These are phyloP conservation scores for Diutina rugosa DNA, from an alignment of 1,139 yeast genomes.

Conservation along the genomic window DNA sequence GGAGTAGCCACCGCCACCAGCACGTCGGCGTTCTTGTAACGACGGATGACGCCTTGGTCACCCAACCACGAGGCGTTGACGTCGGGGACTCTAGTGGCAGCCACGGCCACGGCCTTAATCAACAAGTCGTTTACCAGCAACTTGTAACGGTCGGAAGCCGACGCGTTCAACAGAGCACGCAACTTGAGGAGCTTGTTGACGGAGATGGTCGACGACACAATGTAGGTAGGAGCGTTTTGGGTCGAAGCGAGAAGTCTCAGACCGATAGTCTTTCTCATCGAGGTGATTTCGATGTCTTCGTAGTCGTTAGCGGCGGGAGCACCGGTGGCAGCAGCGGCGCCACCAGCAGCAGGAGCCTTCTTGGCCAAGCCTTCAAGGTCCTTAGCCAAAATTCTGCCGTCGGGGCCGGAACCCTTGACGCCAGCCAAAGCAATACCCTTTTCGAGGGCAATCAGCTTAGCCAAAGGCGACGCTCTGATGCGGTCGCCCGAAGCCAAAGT, in stretches of 20 bases:
- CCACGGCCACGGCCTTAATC: constrained; percentile 87
- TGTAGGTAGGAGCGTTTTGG: constrained; percentile 80
- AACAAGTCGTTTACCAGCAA: constrained; percentile 89
- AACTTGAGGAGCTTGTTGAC: constrained; percentile 86
- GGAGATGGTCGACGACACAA: constrained; percentile 75
- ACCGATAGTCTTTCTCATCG: constrained; percentile 93
- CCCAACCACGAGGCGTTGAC: constrained; percentile 93
- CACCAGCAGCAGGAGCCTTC: constrained; percentile 22
- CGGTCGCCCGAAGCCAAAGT: constrained; percentile 30
- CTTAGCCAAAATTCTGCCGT: constrained; percentile 83
- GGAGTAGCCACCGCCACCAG: constrained; percentile 99
- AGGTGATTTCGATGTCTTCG: constrained; percentile 76
- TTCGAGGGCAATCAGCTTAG: constrained; percentile 87
- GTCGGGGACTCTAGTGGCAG: constrained; percentile 83
- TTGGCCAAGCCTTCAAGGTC: constrained; percentile 60
- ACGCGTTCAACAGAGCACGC: constrained; percentile 78
- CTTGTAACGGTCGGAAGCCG: constrained; percentile 80
- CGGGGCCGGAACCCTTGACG: constrained; percentile 87
- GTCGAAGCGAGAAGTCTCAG: constrained; percentile 78
- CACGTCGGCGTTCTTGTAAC: constrained; percentile 83
- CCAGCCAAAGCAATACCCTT: constrained; percentile 79
- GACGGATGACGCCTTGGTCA: constrained; percentile 80
- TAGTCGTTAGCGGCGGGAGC: constrained; percentile 44
- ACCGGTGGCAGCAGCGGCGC: constrained; percentile 34
- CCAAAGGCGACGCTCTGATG: constrained; percentile 90